Percentiles rank a stretch among this genome's conserved stretches.
These are phyloP conservation scores for Amaranthus tricolor DNA, from an alignment of 179 eudicot species.

Conservation along the genomic window DNA sequence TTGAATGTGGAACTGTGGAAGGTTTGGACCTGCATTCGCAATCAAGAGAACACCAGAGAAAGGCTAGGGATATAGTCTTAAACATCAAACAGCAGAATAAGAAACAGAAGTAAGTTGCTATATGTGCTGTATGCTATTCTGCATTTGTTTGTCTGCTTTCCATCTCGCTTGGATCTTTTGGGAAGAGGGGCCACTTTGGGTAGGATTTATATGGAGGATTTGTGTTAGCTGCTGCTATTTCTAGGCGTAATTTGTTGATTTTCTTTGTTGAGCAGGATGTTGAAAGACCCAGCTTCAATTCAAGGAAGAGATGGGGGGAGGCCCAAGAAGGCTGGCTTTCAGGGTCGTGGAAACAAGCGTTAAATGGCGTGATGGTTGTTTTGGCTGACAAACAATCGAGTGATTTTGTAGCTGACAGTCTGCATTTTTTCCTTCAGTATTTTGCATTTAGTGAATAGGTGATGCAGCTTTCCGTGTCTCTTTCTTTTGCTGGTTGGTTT, in stretches of 20 bases:
- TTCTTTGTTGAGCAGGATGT: slow-evolving; percentile 39
- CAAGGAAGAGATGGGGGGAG: slow-evolving; percentile 63
- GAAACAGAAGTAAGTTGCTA: slow-evolving; percentile 60
- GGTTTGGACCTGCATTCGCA: slow-evolving; percentile 92
- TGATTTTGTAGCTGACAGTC: slow-evolving; percentile 24
- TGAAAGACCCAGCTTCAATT: slow-evolving; percentile 46
- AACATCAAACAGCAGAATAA: slow-evolving; percentile 71
- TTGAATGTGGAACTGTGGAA: slow-evolving; percentile 92
- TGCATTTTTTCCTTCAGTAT: slow-evolving; percentile 36
- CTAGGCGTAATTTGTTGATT: slow-evolving; percentile 12
- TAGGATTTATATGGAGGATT: slow-evolving; percentile 5
- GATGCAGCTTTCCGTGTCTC: slow-evolving; percentile 47
- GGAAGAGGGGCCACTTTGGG: not conserved
- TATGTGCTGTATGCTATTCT: not conserved
- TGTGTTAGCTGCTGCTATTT: not conserved
- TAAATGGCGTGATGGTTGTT: slow-evolving; percentile 28
- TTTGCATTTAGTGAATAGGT: slow-evolving; percentile 49
- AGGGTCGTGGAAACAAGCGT: slow-evolving; percentile 55
- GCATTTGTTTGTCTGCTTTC: not conserved
- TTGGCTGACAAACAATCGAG: slow-evolving; percentile 25
- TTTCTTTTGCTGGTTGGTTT: slow-evolving; percentile 51
- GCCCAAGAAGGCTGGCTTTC: slow-evolving; percentile 47
- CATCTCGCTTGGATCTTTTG: not conserved
- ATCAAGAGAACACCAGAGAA: slow-evolving; percentile 84
- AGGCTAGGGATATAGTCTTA: slow-evolving; percentile 79